Evolutionary conservation across 179 eudicot species (phyloP).

Genomic region (Silene noctiflora): DNA sequence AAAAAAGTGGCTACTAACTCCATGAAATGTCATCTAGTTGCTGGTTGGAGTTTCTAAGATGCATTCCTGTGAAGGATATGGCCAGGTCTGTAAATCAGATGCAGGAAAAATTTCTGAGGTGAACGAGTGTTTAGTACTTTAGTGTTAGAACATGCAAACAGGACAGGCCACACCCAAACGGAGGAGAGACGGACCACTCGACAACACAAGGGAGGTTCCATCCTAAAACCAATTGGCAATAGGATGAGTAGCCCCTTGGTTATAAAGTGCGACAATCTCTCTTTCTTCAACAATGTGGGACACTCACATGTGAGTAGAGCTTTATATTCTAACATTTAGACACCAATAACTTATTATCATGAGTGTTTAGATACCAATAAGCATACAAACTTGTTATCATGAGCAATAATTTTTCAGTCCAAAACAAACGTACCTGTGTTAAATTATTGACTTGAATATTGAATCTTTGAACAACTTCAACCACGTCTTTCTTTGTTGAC

Average conservation of each 20-base stretch:
- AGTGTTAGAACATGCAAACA: too few relatives aligned
- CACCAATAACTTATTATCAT: not conserved
- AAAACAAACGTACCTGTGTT: slow-evolving; percentile 63
- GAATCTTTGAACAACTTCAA: slow-evolving; percentile 61
- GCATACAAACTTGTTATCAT: not conserved
- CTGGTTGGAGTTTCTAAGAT: not conserved
- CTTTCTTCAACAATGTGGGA: too few relatives aligned
- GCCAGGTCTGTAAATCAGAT: not conserved
- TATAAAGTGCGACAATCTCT: too few relatives aligned
- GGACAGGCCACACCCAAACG: too few relatives aligned
- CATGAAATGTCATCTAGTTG: not conserved
- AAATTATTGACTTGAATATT: slow-evolving; percentile 93
- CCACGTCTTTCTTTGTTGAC: slow-evolving; percentile 62
- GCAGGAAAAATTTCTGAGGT: not conserved
- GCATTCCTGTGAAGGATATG: not conserved
- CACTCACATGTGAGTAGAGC: too few relatives aligned
- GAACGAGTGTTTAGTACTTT: not conserved
- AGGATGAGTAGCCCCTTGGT: too few relatives aligned
- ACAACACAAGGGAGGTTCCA: too few relatives aligned
- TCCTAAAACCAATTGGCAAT: too few relatives aligned
- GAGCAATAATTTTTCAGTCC: not conserved
- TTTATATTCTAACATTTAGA: not conserved
- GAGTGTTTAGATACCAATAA: slow-evolving; percentile 2
- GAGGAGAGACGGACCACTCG: too few relatives aligned
- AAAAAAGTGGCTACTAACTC: not conserved